Percentiles rank a stretch among this genome's conserved stretches.
phyloP scores from a whole-genome alignment of 78 protist species.

The Pelomyxa schiedti region DNA sequence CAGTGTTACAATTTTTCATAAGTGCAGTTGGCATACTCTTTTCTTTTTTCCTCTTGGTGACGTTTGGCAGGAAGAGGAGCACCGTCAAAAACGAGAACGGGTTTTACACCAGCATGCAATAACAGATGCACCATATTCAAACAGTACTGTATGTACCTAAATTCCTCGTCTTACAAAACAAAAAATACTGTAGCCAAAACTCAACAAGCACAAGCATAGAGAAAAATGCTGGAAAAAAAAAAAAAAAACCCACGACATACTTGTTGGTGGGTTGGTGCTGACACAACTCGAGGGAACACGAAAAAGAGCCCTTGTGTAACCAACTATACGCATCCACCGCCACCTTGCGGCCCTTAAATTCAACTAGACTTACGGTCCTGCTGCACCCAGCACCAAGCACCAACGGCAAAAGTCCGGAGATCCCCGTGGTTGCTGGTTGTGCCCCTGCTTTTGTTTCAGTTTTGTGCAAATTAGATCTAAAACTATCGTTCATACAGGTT shows the following conservation, averaged over 20 bases:
- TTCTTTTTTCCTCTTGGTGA: slow-evolving; percentile 49
- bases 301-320: slow-evolving; percentile 70
- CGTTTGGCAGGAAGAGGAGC: slow-evolving; percentile 65
- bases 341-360: slow-evolving; percentile 38
- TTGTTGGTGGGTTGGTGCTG: slow-evolving; percentile 32
- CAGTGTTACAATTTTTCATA: no score
- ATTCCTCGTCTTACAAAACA: slow-evolving; percentile 7
- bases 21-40: slow-evolving; percentile 3
- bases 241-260: slow-evolving; percentile 2
- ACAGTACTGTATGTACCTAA: slow-evolving; percentile 21
- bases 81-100: slow-evolving; percentile 83
- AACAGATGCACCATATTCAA: slow-evolving; percentile 40
- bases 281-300: slow-evolving; percentile 68
- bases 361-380: no score
- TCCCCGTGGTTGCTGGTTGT: no score
- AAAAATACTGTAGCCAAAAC: no score
- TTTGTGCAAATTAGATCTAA: no score
- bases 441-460: no score
- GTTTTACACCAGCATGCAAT: slow-evolving; percentile 29
- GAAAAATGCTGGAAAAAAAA: not conserved
- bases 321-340: slow-evolving; percentile 84
- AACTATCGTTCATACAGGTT: no score
- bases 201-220: no score
- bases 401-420: no score
- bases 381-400: no score